A percentile compares a stretch with the other conserved stretches of the same genome.
These are phyloP conservation scores for Podaxis sp. DNA, from an alignment of 768 basidiomycete species.

Conservation along the genomic window DNA sequence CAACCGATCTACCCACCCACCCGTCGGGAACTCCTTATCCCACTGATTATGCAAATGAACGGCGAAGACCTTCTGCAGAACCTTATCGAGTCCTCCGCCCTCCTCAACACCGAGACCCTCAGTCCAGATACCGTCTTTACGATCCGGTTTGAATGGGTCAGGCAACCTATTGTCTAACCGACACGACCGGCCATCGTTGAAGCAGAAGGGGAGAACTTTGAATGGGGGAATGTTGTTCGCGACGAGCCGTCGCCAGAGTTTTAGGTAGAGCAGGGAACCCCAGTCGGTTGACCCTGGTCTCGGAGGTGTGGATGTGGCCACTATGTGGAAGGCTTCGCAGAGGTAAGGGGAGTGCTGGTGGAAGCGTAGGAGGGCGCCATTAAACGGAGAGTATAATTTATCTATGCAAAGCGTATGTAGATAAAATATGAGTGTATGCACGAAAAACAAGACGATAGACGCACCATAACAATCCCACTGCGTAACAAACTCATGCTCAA, in stretches of 20 bases:
- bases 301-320: slow-evolving; percentile 71
- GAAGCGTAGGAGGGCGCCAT: slow-evolving; percentile 96
- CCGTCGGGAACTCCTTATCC: slow-evolving; percentile 78
- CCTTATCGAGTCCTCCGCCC: slow-evolving; percentile 59
- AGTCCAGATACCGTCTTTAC: slow-evolving; percentile 57
- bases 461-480: slow-evolving; percentile 99
- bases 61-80: slow-evolving; percentile 71
- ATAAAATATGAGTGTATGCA: background rate
- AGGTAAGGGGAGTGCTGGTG: slow-evolving; percentile 88
- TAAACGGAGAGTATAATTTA: slow-evolving; percentile 57
- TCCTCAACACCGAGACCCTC: slow-evolving; percentile 56
- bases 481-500: slow-evolving; percentile 94
- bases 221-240: slow-evolving; percentile 74
- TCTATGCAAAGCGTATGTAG: slow-evolving; percentile 20
- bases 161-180: slow-evolving; percentile 91
- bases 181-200: slow-evolving; percentile 88
- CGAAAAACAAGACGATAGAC: slow-evolving; percentile 17
- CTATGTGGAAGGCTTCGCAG: slow-evolving; percentile 93
- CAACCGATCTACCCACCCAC: slow-evolving; percentile 85
- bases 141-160: slow-evolving; percentile 74
- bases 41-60: slow-evolving; percentile 97
- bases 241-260: slow-evolving; percentile 84
- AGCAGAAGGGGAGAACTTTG: slow-evolving; percentile 92
- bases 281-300: slow-evolving; percentile 83
- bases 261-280: slow-evolving; percentile 89